Evolutionary conservation across 495 filamentous ascomycete genomes (phyloP).

Genomic region (Hyaloscypha finlandica): DNA sequence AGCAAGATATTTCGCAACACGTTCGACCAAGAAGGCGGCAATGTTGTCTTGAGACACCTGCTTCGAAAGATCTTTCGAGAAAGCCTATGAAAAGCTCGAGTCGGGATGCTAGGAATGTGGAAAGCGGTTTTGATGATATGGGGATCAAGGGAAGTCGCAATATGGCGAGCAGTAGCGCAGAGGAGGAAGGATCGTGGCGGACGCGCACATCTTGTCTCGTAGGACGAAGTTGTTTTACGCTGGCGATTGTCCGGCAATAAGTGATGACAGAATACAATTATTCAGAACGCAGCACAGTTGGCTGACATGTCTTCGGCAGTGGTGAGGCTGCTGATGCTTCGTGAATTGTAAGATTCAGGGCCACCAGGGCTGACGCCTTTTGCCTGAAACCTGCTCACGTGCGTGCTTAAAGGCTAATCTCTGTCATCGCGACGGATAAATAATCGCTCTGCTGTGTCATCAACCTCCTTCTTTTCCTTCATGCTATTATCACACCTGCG

Average conservation of each 20-base stretch:
- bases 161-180: background rate
- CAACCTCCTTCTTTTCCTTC: too few relatives aligned
- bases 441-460: too few relatives aligned
- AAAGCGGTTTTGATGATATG: slow-evolving; percentile 16
- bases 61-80: slow-evolving; percentile 23
- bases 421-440: too few relatives aligned
- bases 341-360: background rate
- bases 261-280: slow-evolving; percentile 6
- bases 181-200: too few relatives aligned
- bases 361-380: too few relatives aligned
- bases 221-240: slow-evolving; percentile 10
- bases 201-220: slow-evolving; percentile 3
- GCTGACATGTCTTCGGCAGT: slow-evolving; percentile 12
- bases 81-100: slow-evolving; percentile 14
- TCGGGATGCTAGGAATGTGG: slow-evolving; percentile 11
- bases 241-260: slow-evolving; percentile 2
- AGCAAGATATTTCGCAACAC: slow-evolving; percentile 31
- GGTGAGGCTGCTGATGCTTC: slow-evolving; percentile 5
- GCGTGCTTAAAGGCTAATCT: too few relatives aligned
- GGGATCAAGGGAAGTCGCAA: slow-evolving; percentile 14
- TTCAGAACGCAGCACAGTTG: slow-evolving; percentile 12
- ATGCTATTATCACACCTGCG: too few relatives aligned
- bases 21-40: slow-evolving; percentile 22
- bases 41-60: slow-evolving; percentile 13
- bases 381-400: too few relatives aligned